These are phyloP conservation scores for Knufia petricola DNA, from an alignment of 2,329 filamentous ascomycete genomes.

Conservation along the genomic window DNA sequence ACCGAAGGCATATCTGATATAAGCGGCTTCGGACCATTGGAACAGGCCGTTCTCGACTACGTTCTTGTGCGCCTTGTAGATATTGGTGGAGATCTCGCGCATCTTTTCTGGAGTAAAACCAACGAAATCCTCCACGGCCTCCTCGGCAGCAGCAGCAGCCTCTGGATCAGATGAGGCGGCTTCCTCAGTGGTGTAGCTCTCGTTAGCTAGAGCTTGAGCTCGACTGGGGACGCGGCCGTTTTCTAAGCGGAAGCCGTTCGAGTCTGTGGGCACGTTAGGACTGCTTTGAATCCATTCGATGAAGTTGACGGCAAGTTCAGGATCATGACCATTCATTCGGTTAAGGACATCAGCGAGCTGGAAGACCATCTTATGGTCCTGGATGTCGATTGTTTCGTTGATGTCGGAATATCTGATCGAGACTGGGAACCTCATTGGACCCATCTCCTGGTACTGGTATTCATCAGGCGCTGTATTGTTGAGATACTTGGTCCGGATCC, in stretches of 20 bases:
- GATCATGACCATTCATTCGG: slow-evolving; percentile 29
- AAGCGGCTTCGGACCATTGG: slow-evolving; percentile 56
- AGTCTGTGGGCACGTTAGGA: slow-evolving; percentile 45
- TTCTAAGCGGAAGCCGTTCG: slow-evolving; percentile 39
- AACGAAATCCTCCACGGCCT: slow-evolving; percentile 9
- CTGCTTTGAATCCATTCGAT: slow-evolving; percentile 34
- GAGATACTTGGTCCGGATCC: slow-evolving; percentile 36
- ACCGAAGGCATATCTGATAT: slow-evolving; percentile 37
- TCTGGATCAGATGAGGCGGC: slow-evolving; percentile 9
- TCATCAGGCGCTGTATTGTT: slow-evolving; percentile 30
- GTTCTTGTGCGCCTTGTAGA: slow-evolving; percentile 44
- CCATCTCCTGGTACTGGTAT: slow-evolving; percentile 35
- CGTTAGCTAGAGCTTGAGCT: slow-evolving; percentile 39
- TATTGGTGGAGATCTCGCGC: slow-evolving; percentile 13
- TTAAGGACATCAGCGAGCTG: slow-evolving; percentile 36
- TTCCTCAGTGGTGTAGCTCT: slow-evolving; percentile 28
- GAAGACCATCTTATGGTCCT: slow-evolving; percentile 37
- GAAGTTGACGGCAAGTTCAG: slow-evolving; percentile 33
- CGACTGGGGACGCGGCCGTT: slow-evolving; percentile 46
- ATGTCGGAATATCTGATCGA: slow-evolving; percentile 32
- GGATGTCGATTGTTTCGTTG: slow-evolving; percentile 35
- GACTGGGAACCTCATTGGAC: slow-evolving; percentile 38
- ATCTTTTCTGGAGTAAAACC: slow-evolving; percentile 31
- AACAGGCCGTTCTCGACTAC: slow-evolving; percentile 48
- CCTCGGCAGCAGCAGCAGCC: slow-evolving; percentile 4